phyloP scores from a whole-genome alignment of 305 asterid species.

The Fraxinus xanthoxyloides region DNA sequence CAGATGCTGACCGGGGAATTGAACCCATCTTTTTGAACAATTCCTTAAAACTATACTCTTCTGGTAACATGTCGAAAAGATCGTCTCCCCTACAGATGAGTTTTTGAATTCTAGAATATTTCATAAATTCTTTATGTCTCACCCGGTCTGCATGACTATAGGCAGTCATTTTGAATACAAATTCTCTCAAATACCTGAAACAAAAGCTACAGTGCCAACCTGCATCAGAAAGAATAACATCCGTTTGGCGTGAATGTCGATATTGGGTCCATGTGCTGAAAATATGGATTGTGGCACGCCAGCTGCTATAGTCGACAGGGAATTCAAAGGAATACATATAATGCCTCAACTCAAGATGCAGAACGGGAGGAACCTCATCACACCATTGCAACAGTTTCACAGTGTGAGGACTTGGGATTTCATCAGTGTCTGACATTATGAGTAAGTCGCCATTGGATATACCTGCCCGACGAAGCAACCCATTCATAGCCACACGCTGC shows the following conservation, averaged over 20 bases:
- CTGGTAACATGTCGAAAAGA: constrained; percentile 83
- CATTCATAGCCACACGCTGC: constrained; percentile 70
- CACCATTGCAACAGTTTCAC: constrained; percentile 81
- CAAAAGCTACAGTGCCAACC: constrained; percentile 97
- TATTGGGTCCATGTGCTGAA: constrained; percentile 55
- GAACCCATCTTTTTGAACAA: constrained; percentile 79
- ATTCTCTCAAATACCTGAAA: constrained; percentile 58
- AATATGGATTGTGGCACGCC: constrained; percentile 68
- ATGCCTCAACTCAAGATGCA: constrained; percentile 68
- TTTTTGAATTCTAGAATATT: constrained; percentile 63
- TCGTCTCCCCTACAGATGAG: constrained; percentile 71
- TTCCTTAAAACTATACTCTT: constrained; percentile 75
- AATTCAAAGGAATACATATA: constrained; percentile 81
- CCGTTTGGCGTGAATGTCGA: constrained; percentile 64
- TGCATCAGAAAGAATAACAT: constrained; percentile 63
- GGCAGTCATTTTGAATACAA: constrained; percentile 78
- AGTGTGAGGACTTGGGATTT: constrained; percentile 81
- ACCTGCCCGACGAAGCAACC: constrained; percentile 53
- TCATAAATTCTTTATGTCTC: constrained; percentile 40
- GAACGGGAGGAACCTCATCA: constrained; percentile 57
- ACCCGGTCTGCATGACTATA: constrained; percentile 84
- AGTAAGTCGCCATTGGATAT: constrained; percentile 67
- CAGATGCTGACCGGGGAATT: constrained; percentile 69
- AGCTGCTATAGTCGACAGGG: constrained; percentile 71
- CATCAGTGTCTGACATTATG: constrained; percentile 78